A percentile compares a stretch with the other conserved stretches of the same genome.
Conservation (phyloP, 2,329 filamentous ascomycete species). For the Pseudopithomyces chartarum region DNA sequence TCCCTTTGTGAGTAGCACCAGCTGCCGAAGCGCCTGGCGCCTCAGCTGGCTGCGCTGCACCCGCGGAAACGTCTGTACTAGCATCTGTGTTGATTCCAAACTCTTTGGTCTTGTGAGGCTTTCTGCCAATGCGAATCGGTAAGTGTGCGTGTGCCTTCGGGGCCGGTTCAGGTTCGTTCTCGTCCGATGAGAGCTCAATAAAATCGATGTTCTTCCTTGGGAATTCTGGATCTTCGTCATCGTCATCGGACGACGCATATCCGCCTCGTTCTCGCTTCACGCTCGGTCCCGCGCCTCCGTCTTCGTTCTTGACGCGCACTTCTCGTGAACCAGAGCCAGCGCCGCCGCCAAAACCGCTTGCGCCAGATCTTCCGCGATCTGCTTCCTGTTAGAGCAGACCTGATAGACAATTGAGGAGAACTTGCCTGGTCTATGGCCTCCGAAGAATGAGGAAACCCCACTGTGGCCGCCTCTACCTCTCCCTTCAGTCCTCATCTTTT, state of each 20-base stretch:
- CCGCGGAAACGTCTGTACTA: slow-evolving; percentile 51
- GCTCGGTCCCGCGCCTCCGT: slow-evolving; percentile 23
- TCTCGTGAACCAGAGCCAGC: slow-evolving; percentile 37
- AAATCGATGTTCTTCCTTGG: slow-evolving; percentile 61
- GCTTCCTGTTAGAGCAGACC: slow-evolving; percentile 11
- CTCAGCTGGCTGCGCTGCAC: slow-evolving; percentile 44
- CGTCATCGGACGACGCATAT: slow-evolving; percentile 56
- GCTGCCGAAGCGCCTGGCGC: slow-evolving; percentile 30
- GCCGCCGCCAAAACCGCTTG: slow-evolving; percentile 30
- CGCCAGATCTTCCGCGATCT: slow-evolving; percentile 29
- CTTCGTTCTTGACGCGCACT: slow-evolving; percentile 38
- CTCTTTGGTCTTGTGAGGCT: slow-evolving; percentile 60
- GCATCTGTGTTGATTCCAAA: slow-evolving; percentile 61
- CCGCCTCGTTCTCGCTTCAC: slow-evolving; percentile 44
- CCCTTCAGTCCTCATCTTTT: slow-evolving; percentile 29
- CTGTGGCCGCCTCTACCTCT: slow-evolving; percentile 51
- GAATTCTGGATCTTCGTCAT: slow-evolving; percentile 49
- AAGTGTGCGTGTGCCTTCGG: slow-evolving; percentile 30
- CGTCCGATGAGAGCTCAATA: slow-evolving; percentile 63
- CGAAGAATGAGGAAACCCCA: slow-evolving; percentile 20
- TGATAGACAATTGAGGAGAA: neutral
- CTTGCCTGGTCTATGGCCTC: slow-evolving; percentile 32
- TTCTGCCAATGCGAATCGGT: slow-evolving; percentile 61
- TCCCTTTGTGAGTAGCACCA: slow-evolving; percentile 37
- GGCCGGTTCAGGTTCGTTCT: slow-evolving; percentile 45